Percentiles rank a stretch among this genome's conserved stretches.
These are phyloP conservation scores for Rhizoclosmatium globosum DNA, from an alignment of 192 early-diverging fungal species.

Conservation along the genomic window DNA sequence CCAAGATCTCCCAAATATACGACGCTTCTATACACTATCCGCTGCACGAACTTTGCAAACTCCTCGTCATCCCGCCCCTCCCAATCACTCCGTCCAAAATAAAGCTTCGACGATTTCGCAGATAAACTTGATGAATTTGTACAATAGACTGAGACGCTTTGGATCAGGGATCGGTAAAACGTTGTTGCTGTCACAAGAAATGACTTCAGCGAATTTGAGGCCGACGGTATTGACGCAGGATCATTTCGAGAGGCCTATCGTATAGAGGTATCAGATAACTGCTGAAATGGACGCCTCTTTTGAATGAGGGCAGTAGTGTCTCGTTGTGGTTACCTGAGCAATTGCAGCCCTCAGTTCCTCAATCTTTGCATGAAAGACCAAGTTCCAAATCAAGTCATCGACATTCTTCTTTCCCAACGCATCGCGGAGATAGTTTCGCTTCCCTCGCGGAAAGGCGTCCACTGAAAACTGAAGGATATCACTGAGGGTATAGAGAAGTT, in stretches of 20 bases:
- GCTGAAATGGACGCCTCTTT: not conserved
- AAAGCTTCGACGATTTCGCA: not conserved
- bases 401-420: conserved; percentile 19
- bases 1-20: conserved; percentile 51
- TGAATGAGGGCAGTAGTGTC: not conserved
- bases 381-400: conserved; percentile 51
- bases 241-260: conserved; percentile 20
- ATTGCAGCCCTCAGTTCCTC: conserved; percentile 41
- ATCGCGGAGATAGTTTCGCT: not conserved
- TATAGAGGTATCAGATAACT: not conserved
- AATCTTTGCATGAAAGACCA: conserved; percentile 45
- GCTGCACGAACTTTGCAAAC: not conserved
- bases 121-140: not conserved
- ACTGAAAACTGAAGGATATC: conserved; percentile 9
- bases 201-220: conserved; percentile 21
- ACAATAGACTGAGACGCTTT: conserved; percentile 24
- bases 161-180: conserved; percentile 50
- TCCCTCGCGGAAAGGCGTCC: not conserved
- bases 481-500: conserved; percentile 17
- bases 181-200: conserved; percentile 39
- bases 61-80: conserved; percentile 8
- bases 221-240: conserved; percentile 1
- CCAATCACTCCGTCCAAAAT: not conserved
- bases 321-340: conserved; percentile 1
- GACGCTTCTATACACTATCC: conserved; percentile 35